Evolutionary conservation across 1,284 basidiomycete species (phyloP), one percentile per base, ranked within the genome.

Genomic region (Singerocomus rubriflavus): DNA sequence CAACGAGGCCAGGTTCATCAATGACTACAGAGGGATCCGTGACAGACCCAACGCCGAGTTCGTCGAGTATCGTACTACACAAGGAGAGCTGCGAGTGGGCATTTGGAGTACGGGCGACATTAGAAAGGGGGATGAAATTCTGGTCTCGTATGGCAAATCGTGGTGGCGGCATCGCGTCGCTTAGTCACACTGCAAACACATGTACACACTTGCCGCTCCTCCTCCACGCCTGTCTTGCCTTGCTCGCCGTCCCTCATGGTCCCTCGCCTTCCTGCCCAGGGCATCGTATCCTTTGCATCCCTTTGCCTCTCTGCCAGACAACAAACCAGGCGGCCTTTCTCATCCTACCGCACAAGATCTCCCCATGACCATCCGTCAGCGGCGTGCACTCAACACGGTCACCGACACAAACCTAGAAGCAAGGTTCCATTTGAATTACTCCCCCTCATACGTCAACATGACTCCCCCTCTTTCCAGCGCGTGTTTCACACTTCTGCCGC

Each of bases 71-170:
- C 73, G 78, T 53, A 75, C 76, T 8, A 61, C 61, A 30, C 61
- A 58, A n/a, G 90, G 88, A 17, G 87, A 87, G 66, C 65, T 90
- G 56, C 74, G 84, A 47, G 93, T 95, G 79, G 78, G 83, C 56
- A 77, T 95, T 16, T 89, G 85, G 82, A 80, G 75, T 46, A 77
- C 77, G 50, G 71, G 68, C 39, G 74, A 79, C 10, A 82, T 97
- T 46, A 80, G 74, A 56, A 93, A 89, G 64, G 90, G 91, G 2
- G 83, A 92, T 13, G 94, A 97, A 69, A 79, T 98, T 37, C 66
- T 94, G 30, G 88, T 96, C 31, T 91, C 86, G 21, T 97, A 97
- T 64, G 93, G 93, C n/a, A 94, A 94, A 63, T 78, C 80, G n/a
- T 96, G 88, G 82, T 95, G 93, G 93, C 71, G 21, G 21, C 21